phyloP scores from a whole-genome alignment of 2,329 filamentous ascomycete genomes.

The Chrysoporthe austroafricana region DNA sequence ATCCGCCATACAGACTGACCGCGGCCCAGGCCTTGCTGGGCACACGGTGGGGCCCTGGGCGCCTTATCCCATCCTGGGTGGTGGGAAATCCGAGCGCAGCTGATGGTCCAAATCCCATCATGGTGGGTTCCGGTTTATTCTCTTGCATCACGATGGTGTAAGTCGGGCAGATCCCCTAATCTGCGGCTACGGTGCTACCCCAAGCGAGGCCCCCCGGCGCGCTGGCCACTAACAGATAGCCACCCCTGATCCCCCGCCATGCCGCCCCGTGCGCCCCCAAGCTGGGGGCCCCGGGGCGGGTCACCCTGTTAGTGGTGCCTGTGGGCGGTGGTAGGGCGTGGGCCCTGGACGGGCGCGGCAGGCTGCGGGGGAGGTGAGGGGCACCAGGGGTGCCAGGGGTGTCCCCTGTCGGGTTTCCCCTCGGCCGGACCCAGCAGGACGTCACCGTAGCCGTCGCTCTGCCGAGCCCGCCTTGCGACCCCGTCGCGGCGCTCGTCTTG shows the following conservation, averaged over 20 bases:
- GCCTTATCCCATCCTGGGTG: background rate
- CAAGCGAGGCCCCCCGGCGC: background rate
- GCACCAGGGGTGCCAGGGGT: background rate
- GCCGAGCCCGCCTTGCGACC: constrained; percentile 7
- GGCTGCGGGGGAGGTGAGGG: constrained; percentile 12
- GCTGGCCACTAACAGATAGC: constrained; percentile 1
- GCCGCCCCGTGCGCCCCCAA: background rate
- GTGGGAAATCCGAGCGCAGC: background rate
- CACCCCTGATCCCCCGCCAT: background rate
- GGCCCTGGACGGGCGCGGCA: background rate
- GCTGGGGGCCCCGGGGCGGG: background rate
- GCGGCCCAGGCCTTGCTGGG: no score
- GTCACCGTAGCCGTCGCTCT: constrained; percentile 19
- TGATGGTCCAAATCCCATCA: background rate
- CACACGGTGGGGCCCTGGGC: no score
- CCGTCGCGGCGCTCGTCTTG: background rate
- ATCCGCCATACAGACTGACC: no score
- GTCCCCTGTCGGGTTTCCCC: constrained; percentile 3
- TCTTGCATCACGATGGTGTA: constrained; percentile 13
- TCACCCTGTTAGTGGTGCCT: constrained; percentile 18
- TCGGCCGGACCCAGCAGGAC: constrained; percentile 13
- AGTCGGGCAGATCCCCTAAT: no score
- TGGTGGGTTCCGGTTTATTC: constrained; percentile 22
- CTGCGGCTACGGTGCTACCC: no score
- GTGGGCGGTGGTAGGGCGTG: background rate